Evolutionary conservation across 768 basidiomycete species (phyloP).

Genomic region (Russula vinacea): DNA sequence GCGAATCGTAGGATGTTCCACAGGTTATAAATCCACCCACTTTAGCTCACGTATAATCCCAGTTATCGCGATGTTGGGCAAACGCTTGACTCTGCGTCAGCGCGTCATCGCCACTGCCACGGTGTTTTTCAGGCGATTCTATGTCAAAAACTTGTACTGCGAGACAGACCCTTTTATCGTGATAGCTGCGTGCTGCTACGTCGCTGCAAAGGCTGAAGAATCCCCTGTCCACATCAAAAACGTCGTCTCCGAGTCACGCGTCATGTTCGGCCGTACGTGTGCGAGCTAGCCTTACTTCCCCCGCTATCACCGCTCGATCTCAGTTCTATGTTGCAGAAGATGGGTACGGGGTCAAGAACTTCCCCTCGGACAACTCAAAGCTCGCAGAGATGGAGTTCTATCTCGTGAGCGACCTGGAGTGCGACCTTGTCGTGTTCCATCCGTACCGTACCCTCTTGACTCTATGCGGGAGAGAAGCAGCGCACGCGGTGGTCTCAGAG

Average conservation of each 20-base stretch:
- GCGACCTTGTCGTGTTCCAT: constrained; percentile 88
- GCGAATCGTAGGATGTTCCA: constrained; percentile 57
- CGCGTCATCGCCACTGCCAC: constrained; percentile 91
- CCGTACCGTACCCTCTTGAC: constrained; percentile 87
- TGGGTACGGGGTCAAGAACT: constrained; percentile 71
- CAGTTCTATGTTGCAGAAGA: constrained; percentile 42
- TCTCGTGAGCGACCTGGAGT: constrained; percentile 93
- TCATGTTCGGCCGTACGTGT: constrained; percentile 67
- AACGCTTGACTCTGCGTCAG: constrained; percentile 78
- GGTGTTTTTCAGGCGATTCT: constrained; percentile 95
- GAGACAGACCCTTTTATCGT: constrained; percentile 95
- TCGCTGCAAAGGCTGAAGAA: constrained; percentile 97
- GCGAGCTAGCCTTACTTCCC: background rate
- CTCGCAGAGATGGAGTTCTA: constrained; percentile 99
- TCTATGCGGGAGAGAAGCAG: constrained; percentile 62
- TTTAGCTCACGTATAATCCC: constrained; percentile 10
- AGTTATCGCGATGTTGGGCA: constrained; percentile 88
- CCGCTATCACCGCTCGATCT: background rate
- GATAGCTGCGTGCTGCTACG: constrained; percentile 89
- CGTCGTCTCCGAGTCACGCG: constrained; percentile 77
- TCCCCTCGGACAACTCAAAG: constrained; percentile 84
- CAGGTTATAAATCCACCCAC: background rate
- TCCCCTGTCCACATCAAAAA: constrained; percentile 93
- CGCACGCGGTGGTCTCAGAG: constrained; percentile 48
- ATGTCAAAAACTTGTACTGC: constrained; percentile 91